Evolutionary conservation across 345 rosid genomes (phyloP), one percentile per base, ranked within the genome.

Genomic region (Pugionium dolabratum): DNA sequence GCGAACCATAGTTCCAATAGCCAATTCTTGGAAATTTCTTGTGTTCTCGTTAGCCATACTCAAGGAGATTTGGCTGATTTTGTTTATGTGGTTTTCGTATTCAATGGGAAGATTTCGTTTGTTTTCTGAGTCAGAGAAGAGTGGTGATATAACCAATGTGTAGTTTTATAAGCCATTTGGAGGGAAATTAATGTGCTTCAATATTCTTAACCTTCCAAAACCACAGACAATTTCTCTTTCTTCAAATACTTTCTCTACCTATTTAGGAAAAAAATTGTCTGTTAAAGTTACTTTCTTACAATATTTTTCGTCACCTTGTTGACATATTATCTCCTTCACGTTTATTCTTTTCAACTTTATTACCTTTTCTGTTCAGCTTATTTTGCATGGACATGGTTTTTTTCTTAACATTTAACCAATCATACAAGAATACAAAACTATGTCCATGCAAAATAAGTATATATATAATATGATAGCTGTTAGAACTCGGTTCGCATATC

Each of bases 381-480:
- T 18, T 55, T 36, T 55, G 31, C 32, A 0, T 9, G 33, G 46
- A 56, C 61, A 37, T 3, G 3, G 34, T 39, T 39, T 56, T 39
- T 8, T 9, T 26, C 33, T 39, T 37, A 4, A 18, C 28, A 55
- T 35, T 52, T 52, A 18, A 18, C 18, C 18, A 6, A 7, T 37
- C 5, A 7, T 5, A 7, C 5, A 6, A 37, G 1, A 3, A 7
- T 37, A 37, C 4, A 37, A 56, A 56, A 56, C 34, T 27, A 27
- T 56, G 61, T 56, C 18, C 61, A 39, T 56, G 8, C 33, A 56
- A 54, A 35, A 54, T 11, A 34, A 54, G 34, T 30, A 47, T 34
- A 34, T 3, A 34, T 5, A 34, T 5, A 34, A 34, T 34, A 34
- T 3, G 1, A 34, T 3, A 34, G 36, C 5, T 37, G 41, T 7